Conservation (phyloP, 768 basidiomycete species). For the Russula ochroleuca region DNA sequence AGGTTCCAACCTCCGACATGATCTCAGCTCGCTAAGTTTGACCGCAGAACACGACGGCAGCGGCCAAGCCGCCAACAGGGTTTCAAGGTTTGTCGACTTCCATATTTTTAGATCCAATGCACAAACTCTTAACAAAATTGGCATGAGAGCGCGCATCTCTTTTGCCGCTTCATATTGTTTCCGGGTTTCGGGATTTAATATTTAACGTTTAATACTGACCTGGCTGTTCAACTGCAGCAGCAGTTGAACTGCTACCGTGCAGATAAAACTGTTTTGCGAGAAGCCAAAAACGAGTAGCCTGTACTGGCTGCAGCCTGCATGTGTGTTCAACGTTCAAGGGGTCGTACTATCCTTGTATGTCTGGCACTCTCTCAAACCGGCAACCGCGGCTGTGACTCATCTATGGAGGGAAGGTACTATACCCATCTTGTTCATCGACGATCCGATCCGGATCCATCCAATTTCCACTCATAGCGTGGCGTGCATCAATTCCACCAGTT, state of each 20-base stretch:
- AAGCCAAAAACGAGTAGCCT: background rate
- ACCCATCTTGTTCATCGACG: background rate
- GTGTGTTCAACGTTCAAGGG: no score
- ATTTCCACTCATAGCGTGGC: no score
- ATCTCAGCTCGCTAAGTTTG: no score
- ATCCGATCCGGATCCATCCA: background rate
- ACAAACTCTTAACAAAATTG: no score
- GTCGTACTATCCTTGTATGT: background rate
- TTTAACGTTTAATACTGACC: background rate
- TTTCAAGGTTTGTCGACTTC: no score
- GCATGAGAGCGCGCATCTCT: background rate
- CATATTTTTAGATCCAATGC: background rate
- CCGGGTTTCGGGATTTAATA: background rate
- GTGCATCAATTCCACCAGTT: background rate
- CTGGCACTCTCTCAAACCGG: background rate
- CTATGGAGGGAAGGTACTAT: background rate
- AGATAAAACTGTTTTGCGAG: background rate
- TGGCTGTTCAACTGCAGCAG: no score
- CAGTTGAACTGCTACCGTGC: background rate
- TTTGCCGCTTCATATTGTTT: background rate
- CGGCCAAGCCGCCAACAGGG: background rate
- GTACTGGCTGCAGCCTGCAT: no score
- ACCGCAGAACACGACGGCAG: background rate
- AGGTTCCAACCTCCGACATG: no score
- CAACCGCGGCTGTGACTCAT: background rate